Evolutionary conservation across 257 asterid genomes (phyloP), one percentile per base, ranked within the genome.

Genomic region (Salvia splendens): DNA sequence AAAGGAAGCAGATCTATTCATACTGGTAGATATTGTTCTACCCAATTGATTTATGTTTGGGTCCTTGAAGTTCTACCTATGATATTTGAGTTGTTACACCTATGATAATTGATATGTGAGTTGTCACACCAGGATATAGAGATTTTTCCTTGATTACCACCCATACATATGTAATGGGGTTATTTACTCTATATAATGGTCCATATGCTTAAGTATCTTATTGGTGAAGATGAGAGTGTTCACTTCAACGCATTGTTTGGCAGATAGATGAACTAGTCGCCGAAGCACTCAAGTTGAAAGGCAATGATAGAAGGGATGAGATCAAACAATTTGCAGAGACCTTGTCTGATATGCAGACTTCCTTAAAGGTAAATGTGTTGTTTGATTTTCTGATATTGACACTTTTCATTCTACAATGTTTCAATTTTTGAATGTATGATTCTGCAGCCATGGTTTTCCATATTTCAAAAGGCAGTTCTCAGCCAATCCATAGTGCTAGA

Each of bases 191-290:
- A 8, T 51, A 60, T 24, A n/a, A 10, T 43, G 35, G 64, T 24
- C 61, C 6, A 12, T 20, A 35, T 49, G 67, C 57, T 14, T 62
- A 60, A 59, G 35, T 48, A 47, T 12, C 61, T 35, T 68, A 33
- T 38, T 66, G 17, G 73, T 67, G 72, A 68, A 67, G 61, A 47
- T 66, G 68, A 61, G 40, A 38, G 42, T 41, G 60, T 66, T 67
- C 52, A 45, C 52, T 33, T 32, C 30, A 33, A 32, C 63, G 71
- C 36, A 36, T 53, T 72, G 68, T 41, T 14, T 77, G 77, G 76
- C 96, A 94, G 99, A 83, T 94, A 35, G 98, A 91, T 75, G 99
- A 84, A 75, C 85, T 94, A 68, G 89, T 94, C 36, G 88, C 75
- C 51, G 88, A 82, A 75, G 95, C 89, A 20, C 81, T 85, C 70